A percentile compares a stretch with the other conserved stretches of the same genome.
Evolutionary conservation across 2,329 filamentous ascomycete genomes (phyloP).

Genomic region (Stemphylium lycopersici): DNA sequence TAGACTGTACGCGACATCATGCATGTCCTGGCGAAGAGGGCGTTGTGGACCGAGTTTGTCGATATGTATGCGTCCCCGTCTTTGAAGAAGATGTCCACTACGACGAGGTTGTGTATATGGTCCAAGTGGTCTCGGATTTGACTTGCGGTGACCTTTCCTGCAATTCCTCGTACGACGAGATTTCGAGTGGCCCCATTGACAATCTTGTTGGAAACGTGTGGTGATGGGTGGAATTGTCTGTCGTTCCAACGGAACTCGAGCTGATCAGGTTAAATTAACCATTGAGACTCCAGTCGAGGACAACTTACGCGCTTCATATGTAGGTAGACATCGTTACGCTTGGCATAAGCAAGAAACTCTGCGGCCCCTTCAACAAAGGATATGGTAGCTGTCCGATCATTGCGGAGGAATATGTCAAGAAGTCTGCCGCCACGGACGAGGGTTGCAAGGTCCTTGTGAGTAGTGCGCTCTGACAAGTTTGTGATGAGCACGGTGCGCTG

Average conservation of each 20-base stretch:
- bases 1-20: slow-evolving; percentile 74
- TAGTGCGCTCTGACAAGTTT: slow-evolving; percentile 67
- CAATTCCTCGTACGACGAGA: slow-evolving; percentile 67
- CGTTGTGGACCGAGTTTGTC: slow-evolving; percentile 78
- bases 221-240: slow-evolving; percentile 69
- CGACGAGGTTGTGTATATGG: slow-evolving; percentile 79
- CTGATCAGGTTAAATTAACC: slow-evolving; percentile 50
- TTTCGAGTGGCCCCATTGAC: slow-evolving; percentile 73
- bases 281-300: not conserved
- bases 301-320: slow-evolving; percentile 67
- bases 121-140: slow-evolving; percentile 75
- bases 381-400: slow-evolving; percentile 67
- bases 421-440: slow-evolving; percentile 73
- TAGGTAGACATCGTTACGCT: slow-evolving; percentile 71
- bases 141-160: slow-evolving; percentile 64
- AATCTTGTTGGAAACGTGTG: slow-evolving; percentile 69
- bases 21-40: slow-evolving; percentile 76
- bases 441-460: slow-evolving; percentile 68
- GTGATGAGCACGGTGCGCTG: slow-evolving; percentile 67
- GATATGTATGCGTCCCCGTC: slow-evolving; percentile 69
- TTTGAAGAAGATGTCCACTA: slow-evolving; percentile 68
- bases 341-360: slow-evolving; percentile 69
- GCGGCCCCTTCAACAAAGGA: slow-evolving; percentile 69
- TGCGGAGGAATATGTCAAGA: slow-evolving; percentile 69
- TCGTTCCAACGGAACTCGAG: slow-evolving; percentile 73